Conservation (phyloP, 2,329 filamentous ascomycete species). For the Dactylellina parvicollis region DNA sequence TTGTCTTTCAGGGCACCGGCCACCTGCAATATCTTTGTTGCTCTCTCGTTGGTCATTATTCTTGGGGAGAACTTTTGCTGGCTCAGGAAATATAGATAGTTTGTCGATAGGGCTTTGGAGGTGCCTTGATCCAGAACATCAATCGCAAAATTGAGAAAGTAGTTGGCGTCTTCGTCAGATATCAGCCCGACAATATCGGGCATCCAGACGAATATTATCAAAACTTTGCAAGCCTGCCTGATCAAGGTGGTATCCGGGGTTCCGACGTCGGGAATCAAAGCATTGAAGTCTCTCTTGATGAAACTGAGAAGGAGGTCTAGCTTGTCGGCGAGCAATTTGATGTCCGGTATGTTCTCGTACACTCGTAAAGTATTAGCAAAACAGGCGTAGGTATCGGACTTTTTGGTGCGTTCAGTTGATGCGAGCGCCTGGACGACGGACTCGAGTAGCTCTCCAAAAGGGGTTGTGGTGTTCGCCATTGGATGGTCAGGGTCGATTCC, state of each 20-base stretch:
- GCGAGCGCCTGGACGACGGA: slow-evolving; percentile 84
- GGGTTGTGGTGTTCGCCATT: slow-evolving; percentile 61
- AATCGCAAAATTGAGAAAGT: slow-evolving; percentile 83
- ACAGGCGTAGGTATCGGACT: slow-evolving; percentile 86
- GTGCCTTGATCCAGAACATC: slow-evolving; percentile 74
- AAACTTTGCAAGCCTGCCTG: slow-evolving; percentile 79
- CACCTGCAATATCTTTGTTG: slow-evolving; percentile 75
- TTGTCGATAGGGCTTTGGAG: slow-evolving; percentile 80
- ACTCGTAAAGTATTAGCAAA: slow-evolving; percentile 79
- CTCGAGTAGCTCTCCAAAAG: slow-evolving; percentile 82
- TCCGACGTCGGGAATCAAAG: slow-evolving; percentile 68
- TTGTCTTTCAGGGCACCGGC: slow-evolving; percentile 78
- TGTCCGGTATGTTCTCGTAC: slow-evolving; percentile 82
- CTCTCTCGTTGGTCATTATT: slow-evolving; percentile 76
- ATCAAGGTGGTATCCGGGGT: slow-evolving; percentile 73
- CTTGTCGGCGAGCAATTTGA: slow-evolving; percentile 76
- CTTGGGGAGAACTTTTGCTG: slow-evolving; percentile 80
- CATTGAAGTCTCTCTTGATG: slow-evolving; percentile 80
- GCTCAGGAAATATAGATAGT: slow-evolving; percentile 81
- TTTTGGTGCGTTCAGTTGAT: slow-evolving; percentile 75
- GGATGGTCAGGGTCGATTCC: slow-evolving; percentile 65
- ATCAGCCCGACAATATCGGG: slow-evolving; percentile 75
- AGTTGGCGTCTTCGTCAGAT: slow-evolving; percentile 79
- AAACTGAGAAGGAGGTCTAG: slow-evolving; percentile 81
- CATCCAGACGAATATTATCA: slow-evolving; percentile 80